phyloP scores from a whole-genome alignment of 108 stramenopile species.

The Fragilaria crotonensis region DNA sequence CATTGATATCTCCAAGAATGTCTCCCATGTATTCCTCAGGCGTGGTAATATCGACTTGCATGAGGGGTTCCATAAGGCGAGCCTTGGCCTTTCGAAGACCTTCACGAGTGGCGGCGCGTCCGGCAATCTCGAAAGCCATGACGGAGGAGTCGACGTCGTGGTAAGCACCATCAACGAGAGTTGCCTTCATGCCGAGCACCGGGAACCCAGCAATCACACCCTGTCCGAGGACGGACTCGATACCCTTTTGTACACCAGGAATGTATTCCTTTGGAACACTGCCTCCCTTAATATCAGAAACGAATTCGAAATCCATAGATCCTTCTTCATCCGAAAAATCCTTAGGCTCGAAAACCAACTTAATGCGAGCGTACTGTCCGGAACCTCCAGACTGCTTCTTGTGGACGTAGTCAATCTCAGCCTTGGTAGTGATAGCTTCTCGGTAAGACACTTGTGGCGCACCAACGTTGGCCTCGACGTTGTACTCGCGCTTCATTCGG shows the following conservation, averaged over 20 bases:
- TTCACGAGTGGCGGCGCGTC: slow-evolving; percentile 88
- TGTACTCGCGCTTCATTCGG: slow-evolving; percentile 98
- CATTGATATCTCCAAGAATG: slow-evolving; percentile 95
- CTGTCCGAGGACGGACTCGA: slow-evolving; percentile 86
- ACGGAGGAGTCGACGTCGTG: slow-evolving; percentile 88
- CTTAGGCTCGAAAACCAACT: slow-evolving; percentile 92
- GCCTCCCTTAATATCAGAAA: slow-evolving; percentile 95
- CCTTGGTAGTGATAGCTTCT: slow-evolving; percentile 90
- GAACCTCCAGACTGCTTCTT: slow-evolving; percentile 99
- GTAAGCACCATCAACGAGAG: slow-evolving; percentile 81
- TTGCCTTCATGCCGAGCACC: slow-evolving; percentile 95
- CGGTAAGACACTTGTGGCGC: slow-evolving; percentile 94
- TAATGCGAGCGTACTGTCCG: slow-evolving; percentile 95
- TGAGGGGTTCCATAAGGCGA: slow-evolving; percentile 97
- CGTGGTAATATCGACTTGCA: slow-evolving; percentile 95
- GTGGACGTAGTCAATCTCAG: slow-evolving; percentile 97
- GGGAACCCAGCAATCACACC: slow-evolving; percentile 96
- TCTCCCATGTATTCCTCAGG: slow-evolving; percentile 99
- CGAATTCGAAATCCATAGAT: slow-evolving; percentile 91
- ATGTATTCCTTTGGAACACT: slow-evolving; percentile 97
- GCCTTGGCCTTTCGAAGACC: slow-evolving; percentile 94
- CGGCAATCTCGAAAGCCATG: slow-evolving; percentile 92
- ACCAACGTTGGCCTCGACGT: slow-evolving; percentile 90
- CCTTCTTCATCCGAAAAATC: slow-evolving; percentile 82
- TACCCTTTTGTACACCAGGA: slow-evolving; percentile 97